These are phyloP conservation scores for Phycomyces nitens DNA, from an alignment of 192 early-diverging fungal genomes.

Conservation along the genomic window DNA sequence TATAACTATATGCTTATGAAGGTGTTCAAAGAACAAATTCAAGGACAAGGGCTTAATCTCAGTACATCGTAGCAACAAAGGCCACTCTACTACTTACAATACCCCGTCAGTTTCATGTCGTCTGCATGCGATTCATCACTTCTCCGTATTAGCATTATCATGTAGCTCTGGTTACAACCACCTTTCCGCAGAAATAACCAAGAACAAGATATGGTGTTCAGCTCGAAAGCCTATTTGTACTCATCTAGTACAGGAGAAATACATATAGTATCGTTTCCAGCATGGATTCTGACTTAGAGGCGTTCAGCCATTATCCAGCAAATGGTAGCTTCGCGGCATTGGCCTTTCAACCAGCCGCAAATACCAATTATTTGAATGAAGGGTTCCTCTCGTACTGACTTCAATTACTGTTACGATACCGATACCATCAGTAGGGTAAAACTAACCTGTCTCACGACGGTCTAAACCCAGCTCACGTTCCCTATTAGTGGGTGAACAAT, in stretches of 20 bases:
- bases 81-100: too few species aligned
- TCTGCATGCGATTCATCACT: too few species aligned
- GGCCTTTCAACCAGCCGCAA: slow-evolving; percentile 66
- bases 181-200: too few species aligned
- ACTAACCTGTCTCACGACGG: slow-evolving; percentile 95
- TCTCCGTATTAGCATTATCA: too few species aligned
- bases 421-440: slow-evolving; percentile 85
- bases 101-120: too few species aligned
- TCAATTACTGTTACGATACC: slow-evolving; percentile 72
- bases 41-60: too few species aligned
- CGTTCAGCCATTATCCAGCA: slow-evolving; percentile 74
- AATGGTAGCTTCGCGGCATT: slow-evolving; percentile 77
- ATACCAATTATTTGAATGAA: slow-evolving; percentile 62
- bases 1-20: too few species aligned
- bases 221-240: not conserved
- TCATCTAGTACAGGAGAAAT: slow-evolving; percentile 27
- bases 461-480: slow-evolving; percentile 94
- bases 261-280: slow-evolving; percentile 53
- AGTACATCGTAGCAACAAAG: too few species aligned
- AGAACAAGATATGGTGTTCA: too few species aligned
- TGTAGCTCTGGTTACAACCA: too few species aligned
- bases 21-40: too few species aligned
- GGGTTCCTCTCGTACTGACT: slow-evolving; percentile 78
- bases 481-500: slow-evolving; percentile 87
- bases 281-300: slow-evolving; percentile 76